phyloP scores from a whole-genome alignment of 371 early-diverging fungal species.

The Gilbertella persicaria region DNA sequence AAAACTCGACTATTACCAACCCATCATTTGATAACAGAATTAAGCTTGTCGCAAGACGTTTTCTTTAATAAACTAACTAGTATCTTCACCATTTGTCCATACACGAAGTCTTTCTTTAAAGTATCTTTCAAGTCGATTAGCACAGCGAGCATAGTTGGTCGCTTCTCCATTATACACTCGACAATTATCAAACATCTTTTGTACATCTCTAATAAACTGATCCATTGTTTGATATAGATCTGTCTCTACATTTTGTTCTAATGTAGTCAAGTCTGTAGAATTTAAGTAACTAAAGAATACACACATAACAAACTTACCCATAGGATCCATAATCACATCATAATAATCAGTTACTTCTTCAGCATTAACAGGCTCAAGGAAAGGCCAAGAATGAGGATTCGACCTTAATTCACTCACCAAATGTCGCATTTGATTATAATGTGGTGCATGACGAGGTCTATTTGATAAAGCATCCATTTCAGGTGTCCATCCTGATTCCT shows the following conservation, averaged over 20 bases:
- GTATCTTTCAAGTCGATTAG: conserved; percentile 50
- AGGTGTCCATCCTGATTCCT: conserved; percentile 91
- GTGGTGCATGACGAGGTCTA: conserved; percentile 56
- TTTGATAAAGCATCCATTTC: conserved; percentile 76
- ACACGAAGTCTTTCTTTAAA: conserved; percentile 47
- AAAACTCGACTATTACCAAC: conserved; percentile 80
- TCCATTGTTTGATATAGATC: conserved; percentile 47
- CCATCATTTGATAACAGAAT: conserved; percentile 83
- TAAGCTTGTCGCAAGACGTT: conserved; percentile 73
- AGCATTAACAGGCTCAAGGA: conserved; percentile 93
- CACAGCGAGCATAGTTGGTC: conserved; percentile 70
- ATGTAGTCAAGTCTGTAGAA: conserved; percentile 62
- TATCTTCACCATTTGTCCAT: conserved; percentile 27
- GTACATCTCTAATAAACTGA: conserved; percentile 36
- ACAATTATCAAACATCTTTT: conserved; percentile 52
- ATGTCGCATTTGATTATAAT: conserved; percentile 71
- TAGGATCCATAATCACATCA: conserved; percentile 95
- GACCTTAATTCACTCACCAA: conserved; percentile 77
- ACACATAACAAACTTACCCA: conserved; percentile 68
- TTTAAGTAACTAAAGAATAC: not conserved
- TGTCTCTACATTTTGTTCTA: conserved; percentile 60
- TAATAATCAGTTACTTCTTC: conserved; percentile 97
- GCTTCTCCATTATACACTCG: conserved; percentile 62
- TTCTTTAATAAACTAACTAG: conserved; percentile 53
- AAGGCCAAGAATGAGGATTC: conserved; percentile 95